These are phyloP conservation scores for Xerocomus minutiporus DNA, from an alignment of 1,284 basidiomycete genomes.

Conservation along the genomic window DNA sequence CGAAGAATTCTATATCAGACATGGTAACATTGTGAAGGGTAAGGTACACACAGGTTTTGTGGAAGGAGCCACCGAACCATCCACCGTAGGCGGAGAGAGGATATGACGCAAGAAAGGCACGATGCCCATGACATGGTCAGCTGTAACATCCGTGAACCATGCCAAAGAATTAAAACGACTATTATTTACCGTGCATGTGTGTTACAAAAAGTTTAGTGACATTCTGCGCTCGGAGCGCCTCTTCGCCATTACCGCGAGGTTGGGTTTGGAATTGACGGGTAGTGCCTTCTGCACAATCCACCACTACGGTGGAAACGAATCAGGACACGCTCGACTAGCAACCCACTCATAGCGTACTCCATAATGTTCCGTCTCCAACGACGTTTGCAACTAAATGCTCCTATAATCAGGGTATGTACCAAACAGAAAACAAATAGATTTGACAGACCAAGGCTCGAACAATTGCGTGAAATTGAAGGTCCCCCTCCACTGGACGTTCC, in stretches of 20 bases:
- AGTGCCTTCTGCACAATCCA: constrained; percentile 87
- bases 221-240: constrained; percentile 46
- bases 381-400: constrained; percentile 44
- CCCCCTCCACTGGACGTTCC: constrained; percentile 74
- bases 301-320: constrained; percentile 47
- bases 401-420: background rate
- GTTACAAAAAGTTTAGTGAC: constrained; percentile 81
- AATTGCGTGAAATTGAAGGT: constrained; percentile 62
- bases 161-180: constrained; percentile 21
- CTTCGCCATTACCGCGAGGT: constrained; percentile 29
- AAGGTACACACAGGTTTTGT: constrained; percentile 14
- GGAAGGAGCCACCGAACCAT: constrained; percentile 30
- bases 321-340: constrained; percentile 2
- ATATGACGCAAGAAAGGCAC: constrained; percentile 68
- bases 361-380: constrained; percentile 50
- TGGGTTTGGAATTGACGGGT: constrained; percentile 56
- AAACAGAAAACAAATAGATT: background rate
- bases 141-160: constrained; percentile 36
- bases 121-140: constrained; percentile 79
- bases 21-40: background rate
- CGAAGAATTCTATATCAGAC: constrained; percentile 2
- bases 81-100: constrained; percentile 43
- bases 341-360: constrained; percentile 46
- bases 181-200: constrained; percentile 70
- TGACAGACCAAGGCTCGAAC: constrained; percentile 51